phyloP scores from a whole-genome alignment of 1,284 basidiomycete species.

The Peniophora sp. region DNA sequence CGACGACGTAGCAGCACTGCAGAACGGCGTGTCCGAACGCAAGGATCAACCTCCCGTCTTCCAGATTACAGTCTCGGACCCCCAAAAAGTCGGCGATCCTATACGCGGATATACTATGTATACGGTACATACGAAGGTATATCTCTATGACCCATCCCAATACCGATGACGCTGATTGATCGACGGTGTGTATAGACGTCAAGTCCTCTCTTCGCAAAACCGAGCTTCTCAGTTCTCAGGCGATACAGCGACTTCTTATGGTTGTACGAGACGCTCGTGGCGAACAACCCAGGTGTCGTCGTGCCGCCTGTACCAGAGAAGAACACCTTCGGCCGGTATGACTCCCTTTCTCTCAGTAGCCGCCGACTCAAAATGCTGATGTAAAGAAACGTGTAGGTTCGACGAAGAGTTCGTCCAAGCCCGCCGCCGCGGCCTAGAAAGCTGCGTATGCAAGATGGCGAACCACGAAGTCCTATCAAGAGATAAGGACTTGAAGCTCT shows the following conservation, averaged over 20 bases:
- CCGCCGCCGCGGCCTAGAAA: constrained; percentile 76
- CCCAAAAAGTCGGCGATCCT: constrained; percentile 88
- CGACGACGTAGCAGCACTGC: neutral
- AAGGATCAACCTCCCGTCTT: constrained; percentile 54
- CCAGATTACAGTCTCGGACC: constrained; percentile 82
- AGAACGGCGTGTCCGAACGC: constrained; percentile 6
- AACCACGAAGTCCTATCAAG: constrained; percentile 82
- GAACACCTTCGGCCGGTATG: constrained; percentile 81
- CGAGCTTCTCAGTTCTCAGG: constrained; percentile 83
- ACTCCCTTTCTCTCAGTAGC: too few species aligned
- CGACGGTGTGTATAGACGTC: constrained; percentile 49
- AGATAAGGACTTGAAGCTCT: constrained; percentile 79
- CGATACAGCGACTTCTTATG: constrained; percentile 97
- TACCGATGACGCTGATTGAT: constrained; percentile 1
- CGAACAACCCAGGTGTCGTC: constrained; percentile 95
- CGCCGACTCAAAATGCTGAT: too few species aligned
- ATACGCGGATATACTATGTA: constrained; percentile 92
- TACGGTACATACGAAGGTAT: constrained; percentile 81
- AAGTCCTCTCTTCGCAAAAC: constrained; percentile 74
- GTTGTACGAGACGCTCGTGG: constrained; percentile 85
- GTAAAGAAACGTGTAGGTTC: too few species aligned
- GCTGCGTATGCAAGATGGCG: constrained; percentile 83
- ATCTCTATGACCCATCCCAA: constrained; percentile 13
- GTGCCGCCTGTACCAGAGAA: constrained; percentile 97
- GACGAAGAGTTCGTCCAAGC: constrained; percentile 84